Base-by-base conservation (phyloP, 805 yeast species). In the Diddensiella santjacobensis region DNA sequence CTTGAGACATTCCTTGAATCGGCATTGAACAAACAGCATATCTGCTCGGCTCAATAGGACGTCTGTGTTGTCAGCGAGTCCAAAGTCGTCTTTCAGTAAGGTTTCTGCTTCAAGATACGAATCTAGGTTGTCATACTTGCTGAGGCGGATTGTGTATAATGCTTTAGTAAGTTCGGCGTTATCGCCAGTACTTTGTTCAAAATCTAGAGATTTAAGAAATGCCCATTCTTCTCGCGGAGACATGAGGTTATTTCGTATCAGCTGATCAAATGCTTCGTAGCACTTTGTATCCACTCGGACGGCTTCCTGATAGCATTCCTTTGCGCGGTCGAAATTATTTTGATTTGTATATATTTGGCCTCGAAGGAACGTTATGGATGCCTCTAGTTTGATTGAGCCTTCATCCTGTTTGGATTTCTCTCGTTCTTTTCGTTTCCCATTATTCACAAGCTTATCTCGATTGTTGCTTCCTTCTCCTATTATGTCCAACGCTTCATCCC, bases 141-240 rank as follows among this genome's bases (percentile, higher is more conserved):
- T 83, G 48, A 91, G 71, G 46, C 84, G 72, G 18, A 91, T 78
- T 0, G 85, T 79, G 69, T 93, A 91, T 24, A 91, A 66, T 47
- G 85, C 70, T 59, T 76, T 80, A n/a, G 88, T 79, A 53, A 91
- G 71, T 50, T 88, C 96, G 40, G 83, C 83, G 58, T 87, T 88
- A 59, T 83, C 87, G 55, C 81, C 93, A 2, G 85, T 77, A 45
- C 42, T 17, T 13, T 78, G 39, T 39, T 84, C 78, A 62, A 88
- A 87, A 54, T 83, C 79, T 36, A 88, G 67, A 23, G 75, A 63
- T 8, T 75, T 69, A 6, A 89, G 63, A 31, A 93, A 75, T 31
- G 83, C 87, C 93, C 95, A 86, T 66, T 89, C 95, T 60, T 91
- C 97, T 15, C 71, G 66, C 0, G 97, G 96, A 0, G 93, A 78